Base-by-base conservation (phyloP, 2,329 filamentous ascomycete genomes). In the Diaporthe longicolla region DNA sequence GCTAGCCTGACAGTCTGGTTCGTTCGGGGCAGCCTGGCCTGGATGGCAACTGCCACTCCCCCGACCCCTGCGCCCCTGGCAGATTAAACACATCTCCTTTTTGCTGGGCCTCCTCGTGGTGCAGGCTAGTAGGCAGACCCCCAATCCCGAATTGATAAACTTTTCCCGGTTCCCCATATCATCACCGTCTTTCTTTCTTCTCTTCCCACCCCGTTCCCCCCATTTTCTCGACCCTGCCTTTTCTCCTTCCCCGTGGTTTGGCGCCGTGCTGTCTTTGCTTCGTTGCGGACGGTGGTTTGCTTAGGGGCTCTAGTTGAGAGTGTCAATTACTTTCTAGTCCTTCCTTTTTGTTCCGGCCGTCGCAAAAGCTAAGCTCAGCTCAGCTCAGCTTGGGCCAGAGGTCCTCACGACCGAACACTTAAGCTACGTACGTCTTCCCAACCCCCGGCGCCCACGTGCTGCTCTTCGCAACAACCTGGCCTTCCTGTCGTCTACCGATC, bases 131-230 rank as follows among this genome's bases (percentile, higher is more conserved):
- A 55, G 24, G 9, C 40, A 77, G 77, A n/a, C 75, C 76, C 76
- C 76, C 77, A 72, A 77, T 76, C 74, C 77, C 76, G 74, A 73
- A 76, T 78, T 77, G 74, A 74, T 71, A 74, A 77, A 76, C 75
- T 76, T 76, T 77, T 76, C 59, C 74, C 76, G 58, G 72, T 65
- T 74, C 50, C 69, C 72, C 69, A 68, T 54, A 68, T 54, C 24
- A 54, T 54, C 63, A 68, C n/a, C 70, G 66, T 52, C 69, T 21
- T 55, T 58, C 35, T 54, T 61, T 40, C 57, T 71, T 43, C 59
- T 55, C 57, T 61, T 63, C 45, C 29, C 29, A 43, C 26, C 68
- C 68, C 21, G 21, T 50, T 40, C n/a, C 32, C 29, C 57, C 61
- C 65, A 57, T 55, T 52, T 63, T 70, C 40, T 71, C 72, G 71